phyloP scores from a whole-genome alignment of 1,284 basidiomycete genomes.

The Psilocybe mexicana region DNA sequence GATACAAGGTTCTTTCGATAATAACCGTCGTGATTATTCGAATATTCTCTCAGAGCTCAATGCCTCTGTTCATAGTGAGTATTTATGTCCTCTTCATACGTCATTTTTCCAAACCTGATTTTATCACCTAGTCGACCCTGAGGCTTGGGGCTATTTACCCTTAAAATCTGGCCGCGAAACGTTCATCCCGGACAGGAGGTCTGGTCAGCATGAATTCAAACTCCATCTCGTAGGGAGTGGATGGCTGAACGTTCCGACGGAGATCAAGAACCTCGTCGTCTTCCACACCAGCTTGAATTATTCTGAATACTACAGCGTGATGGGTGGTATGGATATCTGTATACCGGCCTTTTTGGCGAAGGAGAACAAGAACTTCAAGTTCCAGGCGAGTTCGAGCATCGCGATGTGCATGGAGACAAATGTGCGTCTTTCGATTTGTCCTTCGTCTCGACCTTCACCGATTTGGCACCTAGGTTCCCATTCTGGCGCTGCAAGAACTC shows the following conservation, averaged over 20 bases:
- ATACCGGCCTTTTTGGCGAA: slow-evolving; percentile 10
- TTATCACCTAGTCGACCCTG: slow-evolving; percentile 1
- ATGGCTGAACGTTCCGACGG: slow-evolving; percentile 5
- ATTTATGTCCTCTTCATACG: background rate
- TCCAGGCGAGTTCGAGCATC: slow-evolving; percentile 14
- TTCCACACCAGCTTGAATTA: slow-evolving; percentile 8
- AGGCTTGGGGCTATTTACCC: slow-evolving; percentile 7
- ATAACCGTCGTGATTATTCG: slow-evolving; percentile 2
- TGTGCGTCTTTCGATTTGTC: background rate
- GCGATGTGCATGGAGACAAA: slow-evolving; percentile 14
- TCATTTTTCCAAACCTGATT: background rate
- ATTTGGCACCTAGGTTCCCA: slow-evolving; percentile 7
- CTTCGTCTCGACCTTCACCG: background rate
- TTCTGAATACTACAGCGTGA: slow-evolving; percentile 5
- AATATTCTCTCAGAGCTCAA: slow-evolving; percentile 3
- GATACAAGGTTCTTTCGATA: slow-evolving; percentile 9
- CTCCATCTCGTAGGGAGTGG: slow-evolving; percentile 12
- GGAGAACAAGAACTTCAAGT: slow-evolving; percentile 5
- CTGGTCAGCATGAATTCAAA: slow-evolving; percentile 2
- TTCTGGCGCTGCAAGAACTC: slow-evolving; percentile 8
- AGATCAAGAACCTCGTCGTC: slow-evolving; percentile 9
- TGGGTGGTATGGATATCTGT: slow-evolving; percentile 13
- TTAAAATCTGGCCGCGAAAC: background rate
- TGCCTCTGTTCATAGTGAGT: background rate
- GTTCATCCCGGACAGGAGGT: background rate